Evolutionary conservation across 345 rosid genomes (phyloP), one percentile per base, ranked within the genome.

Genomic region (Carallia pectinifolia): DNA sequence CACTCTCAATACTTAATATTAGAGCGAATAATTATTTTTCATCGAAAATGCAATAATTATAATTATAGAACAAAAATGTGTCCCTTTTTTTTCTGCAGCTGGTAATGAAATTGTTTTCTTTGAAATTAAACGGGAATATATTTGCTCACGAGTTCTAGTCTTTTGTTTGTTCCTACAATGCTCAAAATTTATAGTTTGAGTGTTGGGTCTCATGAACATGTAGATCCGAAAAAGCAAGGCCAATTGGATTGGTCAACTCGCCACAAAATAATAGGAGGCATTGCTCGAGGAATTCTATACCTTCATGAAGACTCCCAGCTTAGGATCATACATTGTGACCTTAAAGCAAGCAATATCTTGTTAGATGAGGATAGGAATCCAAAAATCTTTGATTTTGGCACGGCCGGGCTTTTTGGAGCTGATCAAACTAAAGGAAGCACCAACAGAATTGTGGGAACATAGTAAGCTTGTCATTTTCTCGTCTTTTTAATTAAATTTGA

Each of bases 271-370:
- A 62, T 70, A 4, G 38, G 17, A 9, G 67, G 74, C 4, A 31
- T 70, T 27, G 74, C 74, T 37, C 64, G 50, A 52, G 67, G 61
- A 1, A 37, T 70, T 15, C 67, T 70, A 12, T 70, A 70, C 5
- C 74, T 70, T 8, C 74, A 70, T 3, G 61, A 70, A 47, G 67
- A 70, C 53, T 70, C 74, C 18, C 53, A 38, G 0, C 61, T 50
- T 18, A 47, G 53, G 7, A 61, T 72, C 38, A 68, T 58, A 16
- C 71, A 68, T 8, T 63, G 64, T 5, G 71, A 68, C 23, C 38
- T 68, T 6, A 68, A 68, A 58, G 71, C 53, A 7, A 68, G 64
- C 34, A 68, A 68, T 18, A 58, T 68, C 39, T 40, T 68, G 27
- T 39, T 68, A 18, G 71, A 68, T 18, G 27, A 2, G 3, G 37